A percentile compares a stretch with the other conserved stretches of the same genome.
phyloP scores from a whole-genome alignment of 1,139 yeast species.

The Debaryomyces sp. region DNA sequence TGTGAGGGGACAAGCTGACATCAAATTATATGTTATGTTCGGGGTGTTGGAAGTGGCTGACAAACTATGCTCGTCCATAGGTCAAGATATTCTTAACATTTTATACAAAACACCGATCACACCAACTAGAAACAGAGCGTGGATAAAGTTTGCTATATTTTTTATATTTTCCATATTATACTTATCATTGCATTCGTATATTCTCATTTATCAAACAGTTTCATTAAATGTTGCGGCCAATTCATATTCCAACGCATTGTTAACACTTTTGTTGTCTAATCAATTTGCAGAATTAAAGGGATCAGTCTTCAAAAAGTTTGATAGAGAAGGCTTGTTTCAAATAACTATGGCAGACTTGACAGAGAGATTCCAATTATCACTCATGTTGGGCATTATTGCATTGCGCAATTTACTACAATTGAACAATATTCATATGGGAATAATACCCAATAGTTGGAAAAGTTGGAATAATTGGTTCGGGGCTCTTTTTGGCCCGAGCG shows the following conservation, averaged over 20 bases:
- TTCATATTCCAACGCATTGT: constrained; percentile 87
- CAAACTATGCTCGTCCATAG: constrained; percentile 79
- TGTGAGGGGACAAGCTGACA: constrained; percentile 89
- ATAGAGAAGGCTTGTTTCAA: constrained; percentile 89
- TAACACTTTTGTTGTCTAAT: constrained; percentile 80
- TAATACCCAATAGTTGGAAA: constrained; percentile 57
- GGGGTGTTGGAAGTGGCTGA: constrained; percentile 91
- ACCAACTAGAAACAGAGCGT: constrained; percentile 5
- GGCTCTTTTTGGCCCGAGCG: constrained; percentile 78
- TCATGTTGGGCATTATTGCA: constrained; percentile 79
- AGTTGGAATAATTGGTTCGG: constrained; percentile 64
- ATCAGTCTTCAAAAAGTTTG: constrained; percentile 86
- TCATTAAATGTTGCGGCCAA: constrained; percentile 93
- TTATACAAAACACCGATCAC: constrained; percentile 39
- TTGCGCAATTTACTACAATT: constrained; percentile 75
- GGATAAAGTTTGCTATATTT: constrained; percentile 32
- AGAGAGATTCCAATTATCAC: constrained; percentile 78
- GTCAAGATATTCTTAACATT: constrained; percentile 75
- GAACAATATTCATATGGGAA: constrained; percentile 39
- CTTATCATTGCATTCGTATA: constrained; percentile 66
- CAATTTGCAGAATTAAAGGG: constrained; percentile 92
- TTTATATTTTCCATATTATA: constrained; percentile 47
- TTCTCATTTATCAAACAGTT: constrained; percentile 81
- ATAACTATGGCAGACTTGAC: constrained; percentile 85
- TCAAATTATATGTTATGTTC: constrained; percentile 89